Percentiles rank a stretch among this genome's conserved stretches.
These are phyloP conservation scores for Cryphonectria naterciae DNA, from an alignment of 2,329 filamentous ascomycete genomes.

Conservation along the genomic window DNA sequence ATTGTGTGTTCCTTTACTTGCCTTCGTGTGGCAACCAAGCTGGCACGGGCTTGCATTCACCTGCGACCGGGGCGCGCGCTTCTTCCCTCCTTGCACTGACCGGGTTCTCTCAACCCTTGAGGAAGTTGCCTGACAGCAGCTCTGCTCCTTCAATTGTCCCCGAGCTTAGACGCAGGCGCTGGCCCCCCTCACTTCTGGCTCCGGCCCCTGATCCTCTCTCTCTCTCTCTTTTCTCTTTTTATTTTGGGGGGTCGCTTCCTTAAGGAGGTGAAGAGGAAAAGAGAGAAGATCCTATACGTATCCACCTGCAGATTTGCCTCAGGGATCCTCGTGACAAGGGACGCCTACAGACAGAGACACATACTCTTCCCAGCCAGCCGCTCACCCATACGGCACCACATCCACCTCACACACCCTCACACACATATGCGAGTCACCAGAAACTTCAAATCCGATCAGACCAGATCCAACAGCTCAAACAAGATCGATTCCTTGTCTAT, in stretches of 20 bases:
- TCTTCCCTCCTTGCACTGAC: slow-evolving; percentile 11
- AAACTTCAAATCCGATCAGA: background rate
- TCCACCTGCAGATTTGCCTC: slow-evolving; percentile 9
- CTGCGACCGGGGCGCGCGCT: slow-evolving; percentile 22
- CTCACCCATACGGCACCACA: background rate
- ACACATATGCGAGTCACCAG: background rate
- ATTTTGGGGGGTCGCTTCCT: background rate
- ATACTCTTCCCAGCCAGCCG: background rate
- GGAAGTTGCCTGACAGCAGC: slow-evolving; percentile 15
- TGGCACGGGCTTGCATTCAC: slow-evolving; percentile 21
- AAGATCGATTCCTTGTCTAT: slow-evolving; percentile 24
- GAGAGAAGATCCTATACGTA: slow-evolving; percentile 20
- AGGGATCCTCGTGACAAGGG: background rate
- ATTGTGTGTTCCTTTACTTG: slow-evolving; percentile 33
- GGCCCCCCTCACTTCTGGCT: slow-evolving; percentile 7
- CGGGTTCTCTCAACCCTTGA: slow-evolving; percentile 12
- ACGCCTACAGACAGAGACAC: background rate
- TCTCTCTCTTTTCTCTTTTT: no score
- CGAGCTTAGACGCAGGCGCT: slow-evolving; percentile 24
- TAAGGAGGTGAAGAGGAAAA: background rate
- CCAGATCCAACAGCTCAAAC: background rate
- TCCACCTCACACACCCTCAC: background rate
- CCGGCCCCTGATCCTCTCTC: slow-evolving; percentile 12
- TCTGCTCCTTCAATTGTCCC: background rate
- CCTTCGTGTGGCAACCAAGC: slow-evolving; percentile 22